Evolutionary conservation across 2,329 filamentous ascomycete species (phyloP).

Genomic region (Fusarium humuli): DNA sequence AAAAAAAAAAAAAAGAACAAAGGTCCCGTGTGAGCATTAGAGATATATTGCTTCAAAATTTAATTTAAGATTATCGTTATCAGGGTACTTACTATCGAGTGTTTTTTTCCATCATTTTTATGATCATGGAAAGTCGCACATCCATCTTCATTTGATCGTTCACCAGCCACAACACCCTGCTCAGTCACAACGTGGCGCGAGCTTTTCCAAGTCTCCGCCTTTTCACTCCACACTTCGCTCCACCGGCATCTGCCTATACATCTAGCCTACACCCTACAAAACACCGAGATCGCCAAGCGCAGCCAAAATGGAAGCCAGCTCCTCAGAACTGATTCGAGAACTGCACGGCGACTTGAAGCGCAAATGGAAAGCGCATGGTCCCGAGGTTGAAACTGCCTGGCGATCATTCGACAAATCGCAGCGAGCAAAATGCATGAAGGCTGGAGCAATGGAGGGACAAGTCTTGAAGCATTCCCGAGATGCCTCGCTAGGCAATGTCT

Average conservation of each 20-base stretch:
- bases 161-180: neutral
- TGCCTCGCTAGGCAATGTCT: constrained; percentile 51
- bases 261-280: neutral
- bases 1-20: too few relatives aligned
- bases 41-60: too few relatives aligned
- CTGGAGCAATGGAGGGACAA: constrained; percentile 47
- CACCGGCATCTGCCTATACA: neutral
- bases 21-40: too few relatives aligned
- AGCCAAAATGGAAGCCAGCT: neutral
- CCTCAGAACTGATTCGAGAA: constrained; percentile 17
- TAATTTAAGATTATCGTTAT: too few relatives aligned
- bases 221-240: neutral
- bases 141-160: neutral
- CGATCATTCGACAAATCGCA: constrained; percentile 51
- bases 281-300: neutral
- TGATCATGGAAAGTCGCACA: neutral
- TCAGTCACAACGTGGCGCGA: neutral
- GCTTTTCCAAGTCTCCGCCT: neutral
- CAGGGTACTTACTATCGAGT: too few relatives aligned
- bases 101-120: neutral
- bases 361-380: constrained; percentile 53
- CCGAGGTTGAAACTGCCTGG: constrained; percentile 56
- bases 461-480: constrained; percentile 54
- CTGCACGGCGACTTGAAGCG: constrained; percentile 54
- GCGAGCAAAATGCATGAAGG: constrained; percentile 52